These are phyloP conservation scores for Mycena olivaceomarginata DNA, from an alignment of 768 basidiomycete genomes.

Conservation along the genomic window DNA sequence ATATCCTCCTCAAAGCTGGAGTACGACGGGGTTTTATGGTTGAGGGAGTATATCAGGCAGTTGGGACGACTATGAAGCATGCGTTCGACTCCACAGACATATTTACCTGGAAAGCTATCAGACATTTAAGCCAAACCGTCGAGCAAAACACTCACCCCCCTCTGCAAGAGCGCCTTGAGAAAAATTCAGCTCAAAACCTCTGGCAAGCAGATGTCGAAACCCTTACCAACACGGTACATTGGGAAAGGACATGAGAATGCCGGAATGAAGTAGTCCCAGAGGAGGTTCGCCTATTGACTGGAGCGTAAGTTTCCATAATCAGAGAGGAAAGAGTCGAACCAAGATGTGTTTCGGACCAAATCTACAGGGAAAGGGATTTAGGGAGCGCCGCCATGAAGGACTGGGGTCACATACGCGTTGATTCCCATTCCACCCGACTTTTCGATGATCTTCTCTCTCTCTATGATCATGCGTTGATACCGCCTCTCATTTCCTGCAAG, in stretches of 20 bases:
- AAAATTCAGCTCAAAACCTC: neutral
- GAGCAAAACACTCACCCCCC: neutral
- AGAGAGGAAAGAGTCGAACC: neutral
- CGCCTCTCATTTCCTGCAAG: slow-evolving; percentile 3
- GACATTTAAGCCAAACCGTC: neutral
- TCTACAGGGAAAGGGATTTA: neutral
- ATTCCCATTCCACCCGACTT: neutral
- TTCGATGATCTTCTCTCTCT: neutral
- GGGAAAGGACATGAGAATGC: neutral
- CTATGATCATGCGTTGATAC: neutral
- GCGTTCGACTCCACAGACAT: neutral
- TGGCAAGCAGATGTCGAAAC: neutral
- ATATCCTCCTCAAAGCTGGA: neutral
- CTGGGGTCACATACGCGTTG: neutral
- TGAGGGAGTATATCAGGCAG: neutral
- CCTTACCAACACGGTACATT: neutral
- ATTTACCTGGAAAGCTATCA: neutral
- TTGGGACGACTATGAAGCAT: neutral
- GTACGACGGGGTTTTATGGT: neutral
- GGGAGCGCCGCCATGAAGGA: neutral
- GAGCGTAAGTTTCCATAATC: neutral
- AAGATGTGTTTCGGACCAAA: neutral
- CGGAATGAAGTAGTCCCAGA: slow-evolving; percentile 1
- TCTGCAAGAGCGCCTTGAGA: neutral
- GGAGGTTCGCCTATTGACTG: neutral